Conservation (phyloP, 1,284 basidiomycete species). For the Malassezia equina region DNA sequence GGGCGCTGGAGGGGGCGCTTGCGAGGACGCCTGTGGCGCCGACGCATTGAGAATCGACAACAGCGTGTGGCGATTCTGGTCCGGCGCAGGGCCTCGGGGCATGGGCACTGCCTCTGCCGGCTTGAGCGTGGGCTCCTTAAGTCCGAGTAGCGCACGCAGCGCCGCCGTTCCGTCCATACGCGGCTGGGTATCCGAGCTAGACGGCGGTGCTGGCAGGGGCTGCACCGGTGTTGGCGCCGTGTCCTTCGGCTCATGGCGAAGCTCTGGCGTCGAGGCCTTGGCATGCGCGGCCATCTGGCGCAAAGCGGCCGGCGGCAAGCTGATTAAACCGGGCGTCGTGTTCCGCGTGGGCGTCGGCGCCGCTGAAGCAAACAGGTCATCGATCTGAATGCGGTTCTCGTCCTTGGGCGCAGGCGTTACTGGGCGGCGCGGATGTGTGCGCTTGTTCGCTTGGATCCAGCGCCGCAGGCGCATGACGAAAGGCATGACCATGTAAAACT, state of each 20-base stretch:
- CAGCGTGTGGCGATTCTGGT: background rate
- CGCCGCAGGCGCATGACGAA: constrained; percentile 58
- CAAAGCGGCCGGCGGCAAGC: constrained; percentile 4
- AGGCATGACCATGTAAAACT: constrained; percentile 90
- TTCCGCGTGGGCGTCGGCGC: background rate
- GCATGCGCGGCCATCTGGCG: background rate
- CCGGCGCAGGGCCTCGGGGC: background rate
- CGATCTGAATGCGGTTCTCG: background rate
- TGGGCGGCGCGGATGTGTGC: constrained; percentile 24
- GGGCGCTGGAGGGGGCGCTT: background rate
- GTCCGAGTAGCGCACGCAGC: constrained; percentile 7
- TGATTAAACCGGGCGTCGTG: constrained; percentile 6
- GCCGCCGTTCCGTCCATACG: constrained; percentile 12
- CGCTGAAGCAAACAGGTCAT: background rate
- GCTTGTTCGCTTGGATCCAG: constrained; percentile 42
- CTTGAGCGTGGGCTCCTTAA: background rate
- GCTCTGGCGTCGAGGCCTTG: background rate
- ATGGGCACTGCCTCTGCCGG: background rate
- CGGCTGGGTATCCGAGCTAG: background rate
- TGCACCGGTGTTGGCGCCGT: background rate
- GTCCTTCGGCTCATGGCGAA: background rate
- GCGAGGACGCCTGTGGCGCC: background rate
- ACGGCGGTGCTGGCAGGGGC: constrained; percentile 5
- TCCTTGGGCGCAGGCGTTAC: background rate
- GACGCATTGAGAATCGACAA: background rate